phyloP scores from a whole-genome alignment of 805 yeast species.

The Candida sonorensis region DNA sequence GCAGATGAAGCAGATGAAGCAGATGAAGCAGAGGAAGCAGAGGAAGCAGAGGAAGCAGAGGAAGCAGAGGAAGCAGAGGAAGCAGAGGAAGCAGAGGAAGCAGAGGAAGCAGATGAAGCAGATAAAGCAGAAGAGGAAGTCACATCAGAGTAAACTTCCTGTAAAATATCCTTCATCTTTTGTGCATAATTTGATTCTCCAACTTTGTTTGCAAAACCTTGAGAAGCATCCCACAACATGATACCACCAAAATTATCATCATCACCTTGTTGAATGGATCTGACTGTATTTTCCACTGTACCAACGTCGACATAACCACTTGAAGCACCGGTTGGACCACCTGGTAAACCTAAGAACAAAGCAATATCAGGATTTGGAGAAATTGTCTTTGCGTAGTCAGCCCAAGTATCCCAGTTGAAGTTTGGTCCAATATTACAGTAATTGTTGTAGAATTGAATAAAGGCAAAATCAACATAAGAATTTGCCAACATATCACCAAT shows the following conservation, averaged over 20 bases:
- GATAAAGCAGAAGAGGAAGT: slow-evolving; percentile 3
- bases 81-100: slow-evolving; percentile 6
- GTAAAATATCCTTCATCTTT: slow-evolving; percentile 21
- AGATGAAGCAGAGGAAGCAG: slow-evolving; percentile 9
- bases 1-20: slow-evolving; percentile 6
- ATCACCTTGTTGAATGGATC: slow-evolving; percentile 11
- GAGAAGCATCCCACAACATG: slow-evolving; percentile 81
- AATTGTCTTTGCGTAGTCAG: slow-evolving; percentile 44
- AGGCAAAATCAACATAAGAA: slow-evolving; percentile 71
- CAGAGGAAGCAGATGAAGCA: slow-evolving; percentile 5
- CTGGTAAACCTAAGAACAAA: slow-evolving; percentile 71
- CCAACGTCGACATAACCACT: slow-evolving; percentile 49
- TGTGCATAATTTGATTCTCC: slow-evolving; percentile 29
- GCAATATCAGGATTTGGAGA: slow-evolving; percentile 67
- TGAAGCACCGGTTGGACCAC: slow-evolving; percentile 43
- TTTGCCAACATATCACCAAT: slow-evolving; percentile 34
- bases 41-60: slow-evolving; percentile 8
- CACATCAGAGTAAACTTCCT: slow-evolving; percentile 8
- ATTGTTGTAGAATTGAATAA: slow-evolving; percentile 88
- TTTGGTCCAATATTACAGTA: slow-evolving; percentile 48
- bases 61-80: slow-evolving; percentile 5
- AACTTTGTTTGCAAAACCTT: slow-evolving; percentile 41
- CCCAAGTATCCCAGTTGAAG: slow-evolving; percentile 72
- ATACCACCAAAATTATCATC: slow-evolving; percentile 57
- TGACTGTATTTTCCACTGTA: slow-evolving; percentile 26